phyloP scores from a whole-genome alignment of 352 stramenopile genomes.

The Pythium insidiosum region DNA sequence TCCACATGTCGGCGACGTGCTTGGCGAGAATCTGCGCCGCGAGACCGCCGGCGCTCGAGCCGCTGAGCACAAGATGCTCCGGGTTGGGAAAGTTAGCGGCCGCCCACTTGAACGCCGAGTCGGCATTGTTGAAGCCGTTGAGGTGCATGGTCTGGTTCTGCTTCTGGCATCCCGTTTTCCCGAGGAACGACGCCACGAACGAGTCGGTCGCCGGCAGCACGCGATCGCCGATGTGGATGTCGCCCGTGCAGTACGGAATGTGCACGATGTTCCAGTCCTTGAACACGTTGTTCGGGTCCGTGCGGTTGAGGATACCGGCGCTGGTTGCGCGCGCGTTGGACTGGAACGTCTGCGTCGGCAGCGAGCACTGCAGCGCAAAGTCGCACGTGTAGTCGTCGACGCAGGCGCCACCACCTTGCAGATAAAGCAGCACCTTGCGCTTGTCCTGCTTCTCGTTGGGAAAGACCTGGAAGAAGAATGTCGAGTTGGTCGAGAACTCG shows the following conservation, averaged over 20 bases:
- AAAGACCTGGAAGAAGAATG: constrained; percentile 77
- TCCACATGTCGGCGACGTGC: constrained; percentile 42
- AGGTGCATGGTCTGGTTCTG: constrained; percentile 48
- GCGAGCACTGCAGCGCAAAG: constrained; percentile 53
- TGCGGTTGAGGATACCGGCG: constrained; percentile 50
- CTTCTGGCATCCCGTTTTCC: constrained; percentile 25
- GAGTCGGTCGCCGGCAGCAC: constrained; percentile 20
- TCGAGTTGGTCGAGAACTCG: constrained; percentile 31
- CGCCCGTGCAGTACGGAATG: constrained; percentile 66
- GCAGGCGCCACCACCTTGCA: constrained; percentile 62
- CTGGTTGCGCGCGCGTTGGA: constrained; percentile 36
- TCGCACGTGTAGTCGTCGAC: constrained; percentile 57
- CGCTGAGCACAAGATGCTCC: constrained; percentile 43
- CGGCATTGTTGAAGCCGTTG: constrained; percentile 55
- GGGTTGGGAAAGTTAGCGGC: constrained; percentile 50
- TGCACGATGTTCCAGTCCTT: constrained; percentile 74
- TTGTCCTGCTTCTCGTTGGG: constrained; percentile 36
- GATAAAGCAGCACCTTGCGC: constrained; percentile 64
- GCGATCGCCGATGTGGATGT: constrained; percentile 50
- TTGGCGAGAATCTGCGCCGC: constrained; percentile 36
- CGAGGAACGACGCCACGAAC: constrained; percentile 27
- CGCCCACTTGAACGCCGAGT: constrained; percentile 53
- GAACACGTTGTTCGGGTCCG: constrained; percentile 57
- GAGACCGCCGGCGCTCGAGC: constrained; percentile 47
- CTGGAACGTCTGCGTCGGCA: constrained; percentile 30